Conservation (phyloP, 2,329 filamentous ascomycete species). For the Botrytis elliptica region DNA sequence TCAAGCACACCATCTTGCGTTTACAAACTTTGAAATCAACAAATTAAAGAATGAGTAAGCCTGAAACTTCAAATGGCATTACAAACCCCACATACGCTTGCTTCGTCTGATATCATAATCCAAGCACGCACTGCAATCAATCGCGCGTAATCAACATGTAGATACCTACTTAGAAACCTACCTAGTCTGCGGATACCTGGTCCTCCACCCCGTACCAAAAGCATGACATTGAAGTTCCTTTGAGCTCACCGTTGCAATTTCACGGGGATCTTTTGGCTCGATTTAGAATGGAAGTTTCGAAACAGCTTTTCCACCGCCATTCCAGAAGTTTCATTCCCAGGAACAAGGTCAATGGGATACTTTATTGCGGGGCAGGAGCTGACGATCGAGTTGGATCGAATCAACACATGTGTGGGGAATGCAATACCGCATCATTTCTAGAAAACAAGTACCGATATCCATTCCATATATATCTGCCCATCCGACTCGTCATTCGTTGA, state of each 20-base stretch:
- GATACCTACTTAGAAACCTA: not conserved
- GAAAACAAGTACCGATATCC: not conserved
- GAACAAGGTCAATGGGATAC: not conserved
- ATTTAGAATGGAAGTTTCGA: not conserved
- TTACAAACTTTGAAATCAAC: not conserved
- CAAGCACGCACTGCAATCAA: not conserved
- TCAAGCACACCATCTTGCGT: constrained; percentile 21
- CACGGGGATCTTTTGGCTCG: not conserved
- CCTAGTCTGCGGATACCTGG: not conserved
- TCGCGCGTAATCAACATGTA: not conserved
- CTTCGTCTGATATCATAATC: not conserved
- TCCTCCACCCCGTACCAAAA: not conserved
- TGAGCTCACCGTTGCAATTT: not conserved
- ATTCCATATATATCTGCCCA: not conserved
- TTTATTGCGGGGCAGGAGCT: not conserved
- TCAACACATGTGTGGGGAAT: not conserved
- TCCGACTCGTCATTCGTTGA: not conserved
- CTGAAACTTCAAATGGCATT: not conserved
- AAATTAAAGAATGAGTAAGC: constrained; percentile 12
- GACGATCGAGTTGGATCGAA: not conserved
- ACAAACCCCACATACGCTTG: constrained; percentile 5
- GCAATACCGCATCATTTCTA: not conserved
- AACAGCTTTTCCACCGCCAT: not conserved
- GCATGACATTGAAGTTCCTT: not conserved
- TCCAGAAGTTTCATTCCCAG: not conserved